Base-by-base conservation (phyloP, 441 rosid species). In the Capsella rubella region DNA sequence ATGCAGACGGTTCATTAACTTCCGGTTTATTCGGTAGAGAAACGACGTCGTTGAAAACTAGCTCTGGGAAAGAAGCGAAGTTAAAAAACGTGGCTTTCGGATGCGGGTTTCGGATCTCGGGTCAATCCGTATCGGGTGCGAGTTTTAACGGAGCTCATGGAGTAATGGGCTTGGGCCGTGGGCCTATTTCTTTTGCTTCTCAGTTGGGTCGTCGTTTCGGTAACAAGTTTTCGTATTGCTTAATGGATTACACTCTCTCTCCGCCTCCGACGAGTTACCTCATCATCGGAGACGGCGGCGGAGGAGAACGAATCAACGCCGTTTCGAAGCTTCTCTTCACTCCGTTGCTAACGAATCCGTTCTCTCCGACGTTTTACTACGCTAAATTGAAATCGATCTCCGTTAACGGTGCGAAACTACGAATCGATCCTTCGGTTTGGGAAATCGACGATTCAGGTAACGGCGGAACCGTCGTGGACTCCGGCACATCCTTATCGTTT, bases 401-500 rank as follows among this genome's bases (percentile, higher is more conserved):
- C 14, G 83, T 92, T 4, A 75, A 87, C 73, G 80, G 83, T 27
- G 83, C 55, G 11, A 86, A 72, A 31, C 54, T 93, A 72, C 87
- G 72, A 37, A 80, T 90, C 43, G 69, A 87, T 79, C 87, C 91
- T 14, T 83, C 90, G 29, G 86, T 89, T 28, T 93, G 98, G 98
- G 81, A 83, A 34, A 75, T 89, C 21, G 94, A 89, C 62, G 78
- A 69, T 47, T 43, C 35, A 42, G 95, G 98, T 37, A 87, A 86
- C 85, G 95, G 98, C 21, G 98, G 97, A 63, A 93, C 95, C 42
- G 82, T 93, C 66, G 75, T 90, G 21, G 98, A 90, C 54, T 89
- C 98, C 13, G 97, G 95, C 0, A 93, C 98, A 28, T 89, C 98
- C 0, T 60, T 93, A 27, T 81, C 90, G 1, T 81, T 89, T 77